Conservation (phyloP, 139 green algal species). For the Ettlia oleoabundans region DNA sequence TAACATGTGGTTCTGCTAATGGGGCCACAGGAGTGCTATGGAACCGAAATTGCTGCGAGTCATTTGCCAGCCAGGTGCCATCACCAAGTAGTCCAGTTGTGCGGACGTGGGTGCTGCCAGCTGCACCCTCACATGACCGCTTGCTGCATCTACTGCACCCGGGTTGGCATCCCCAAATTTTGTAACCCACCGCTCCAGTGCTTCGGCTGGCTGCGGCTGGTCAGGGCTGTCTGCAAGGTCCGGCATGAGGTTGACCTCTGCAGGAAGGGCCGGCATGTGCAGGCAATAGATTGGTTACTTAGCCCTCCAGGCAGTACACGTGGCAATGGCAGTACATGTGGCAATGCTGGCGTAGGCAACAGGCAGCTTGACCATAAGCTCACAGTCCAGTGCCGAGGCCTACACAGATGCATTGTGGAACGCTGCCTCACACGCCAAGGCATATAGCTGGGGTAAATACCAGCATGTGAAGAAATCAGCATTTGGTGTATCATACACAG, state of each 20-base stretch:
- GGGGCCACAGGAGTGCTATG: conserved; percentile 1
- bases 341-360: no score
- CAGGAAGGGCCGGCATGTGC: not conserved
- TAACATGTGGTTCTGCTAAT: no score
- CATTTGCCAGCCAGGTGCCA: conserved; percentile 21
- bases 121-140: not conserved
- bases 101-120: not conserved
- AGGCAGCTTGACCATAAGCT: no score
- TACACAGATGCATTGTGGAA: no score
- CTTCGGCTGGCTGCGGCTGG: no score
- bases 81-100: conserved; percentile 8
- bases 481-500: no score
- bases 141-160: not conserved
- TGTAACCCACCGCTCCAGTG: not conserved
- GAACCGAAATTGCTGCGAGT: conserved; percentile 14
- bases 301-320: no score
- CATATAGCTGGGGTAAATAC: no score
- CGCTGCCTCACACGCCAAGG: no score
- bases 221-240: not conserved
- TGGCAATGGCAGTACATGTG: no score
- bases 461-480: no score
- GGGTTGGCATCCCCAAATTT: not conserved
- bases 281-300: not conserved
- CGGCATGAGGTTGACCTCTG: not conserved
- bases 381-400: not conserved